Percentiles rank a stretch among this genome's conserved stretches.
Conservation (phyloP, 2,329 filamentous ascomycete species). For the Paracamarosporium sp. region DNA sequence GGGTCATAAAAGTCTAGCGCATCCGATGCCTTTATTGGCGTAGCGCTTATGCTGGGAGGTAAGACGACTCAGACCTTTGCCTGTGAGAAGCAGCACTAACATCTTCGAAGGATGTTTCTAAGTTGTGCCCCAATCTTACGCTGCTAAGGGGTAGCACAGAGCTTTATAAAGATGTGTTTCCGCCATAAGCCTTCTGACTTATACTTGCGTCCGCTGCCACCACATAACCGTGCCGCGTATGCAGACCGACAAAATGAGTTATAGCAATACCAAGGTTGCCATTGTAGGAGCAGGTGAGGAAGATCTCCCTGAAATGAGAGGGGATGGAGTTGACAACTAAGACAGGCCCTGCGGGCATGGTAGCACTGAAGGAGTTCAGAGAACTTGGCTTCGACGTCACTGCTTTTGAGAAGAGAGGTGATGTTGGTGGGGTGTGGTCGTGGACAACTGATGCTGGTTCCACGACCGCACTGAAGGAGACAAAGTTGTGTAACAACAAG, state of each 20-base stretch:
- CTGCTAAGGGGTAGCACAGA: neutral
- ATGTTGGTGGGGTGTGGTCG: neutral
- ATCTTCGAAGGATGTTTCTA: neutral
- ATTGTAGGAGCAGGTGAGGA: neutral
- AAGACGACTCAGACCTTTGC: neutral
- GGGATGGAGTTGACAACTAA: neutral
- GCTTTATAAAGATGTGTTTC: neutral
- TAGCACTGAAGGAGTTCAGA: constrained; percentile 1
- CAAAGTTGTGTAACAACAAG: constrained; percentile 4
- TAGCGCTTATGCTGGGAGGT: neutral
- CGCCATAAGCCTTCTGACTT: neutral
- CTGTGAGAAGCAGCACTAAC: too few relatives aligned
- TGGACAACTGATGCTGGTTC: neutral
- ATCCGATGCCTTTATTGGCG: too few relatives aligned
- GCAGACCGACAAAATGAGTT: neutral
- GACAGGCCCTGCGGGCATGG: neutral
- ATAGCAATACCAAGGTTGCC: neutral
- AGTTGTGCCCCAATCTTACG: neutral
- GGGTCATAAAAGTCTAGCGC: too few relatives aligned
- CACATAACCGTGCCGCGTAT: neutral
- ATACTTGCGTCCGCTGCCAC: neutral
- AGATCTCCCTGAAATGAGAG: neutral
- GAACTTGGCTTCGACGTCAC: constrained; percentile 1
- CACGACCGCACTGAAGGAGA: constrained; percentile 1
- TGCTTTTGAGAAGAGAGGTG: neutral